phyloP scores from a whole-genome alignment of 1,284 basidiomycete species.

The Cryptococcus maquisensis region DNA sequence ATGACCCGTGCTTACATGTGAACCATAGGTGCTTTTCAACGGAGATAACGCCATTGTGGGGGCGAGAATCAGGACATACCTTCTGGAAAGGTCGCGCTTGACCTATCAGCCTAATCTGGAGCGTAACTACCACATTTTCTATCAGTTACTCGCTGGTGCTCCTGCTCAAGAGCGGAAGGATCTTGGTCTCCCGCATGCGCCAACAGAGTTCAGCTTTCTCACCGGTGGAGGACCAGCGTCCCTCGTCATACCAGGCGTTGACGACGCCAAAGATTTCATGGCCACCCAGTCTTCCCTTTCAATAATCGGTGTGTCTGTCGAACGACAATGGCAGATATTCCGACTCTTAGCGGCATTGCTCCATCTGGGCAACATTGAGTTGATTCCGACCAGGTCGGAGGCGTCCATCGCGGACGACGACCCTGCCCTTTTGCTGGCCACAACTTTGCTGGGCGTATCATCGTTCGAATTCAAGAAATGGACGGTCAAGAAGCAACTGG shows the following conservation, averaged over 20 bases:
- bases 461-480: slow-evolving; percentile 96
- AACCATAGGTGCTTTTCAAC: slow-evolving; percentile 83
- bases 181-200: slow-evolving; percentile 78
- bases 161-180: slow-evolving; percentile 93
- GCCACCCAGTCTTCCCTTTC: slow-evolving; percentile 90
- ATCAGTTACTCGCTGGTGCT: slow-evolving; percentile 96
- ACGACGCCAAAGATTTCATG: slow-evolving; percentile 93
- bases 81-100: slow-evolving; percentile 92
- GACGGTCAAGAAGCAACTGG: slow-evolving; percentile 97
- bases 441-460: slow-evolving; percentile 84
- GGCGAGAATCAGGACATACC: slow-evolving; percentile 94
- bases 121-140: slow-evolving; percentile 99
- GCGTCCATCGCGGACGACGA: slow-evolving; percentile 82
- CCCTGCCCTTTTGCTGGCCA: slow-evolving; percentile 71
- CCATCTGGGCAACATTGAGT: slow-evolving; percentile 94
- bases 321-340: slow-evolving; percentile 98
- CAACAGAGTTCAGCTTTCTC: slow-evolving; percentile 81
- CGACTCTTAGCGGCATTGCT: slow-evolving; percentile 86
- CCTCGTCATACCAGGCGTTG: slow-evolving; percentile 82
- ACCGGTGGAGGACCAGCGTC: slow-evolving; percentile 86
- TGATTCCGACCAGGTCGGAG: slow-evolving; percentile 76
- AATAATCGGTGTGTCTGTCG: slow-evolving; percentile 93
- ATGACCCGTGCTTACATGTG: background rate
- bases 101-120: slow-evolving; percentile 96
- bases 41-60: slow-evolving; percentile 93